A percentile compares a stretch with the other conserved stretches of the same genome.
phyloP scores from a whole-genome alignment of 2,329 filamentous ascomycete species.

The Biscogniauxia sp. region DNA sequence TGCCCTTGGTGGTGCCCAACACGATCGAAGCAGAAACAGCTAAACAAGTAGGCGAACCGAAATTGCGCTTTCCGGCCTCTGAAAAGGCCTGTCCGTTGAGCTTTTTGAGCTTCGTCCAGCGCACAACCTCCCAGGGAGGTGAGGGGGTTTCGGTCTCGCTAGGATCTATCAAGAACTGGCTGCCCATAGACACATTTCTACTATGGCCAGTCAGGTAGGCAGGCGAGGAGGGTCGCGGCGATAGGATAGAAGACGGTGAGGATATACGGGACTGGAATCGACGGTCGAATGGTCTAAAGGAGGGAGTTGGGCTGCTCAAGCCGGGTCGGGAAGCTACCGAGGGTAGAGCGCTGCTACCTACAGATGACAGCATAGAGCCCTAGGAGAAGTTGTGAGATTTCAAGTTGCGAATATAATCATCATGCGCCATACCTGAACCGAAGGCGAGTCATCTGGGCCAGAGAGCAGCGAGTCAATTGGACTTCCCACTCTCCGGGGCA shows the following conservation, averaged over 20 bases:
- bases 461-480: constrained; percentile 68
- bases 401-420: constrained; percentile 4
- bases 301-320: constrained; percentile 70
- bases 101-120: constrained; percentile 92
- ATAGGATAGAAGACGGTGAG: constrained; percentile 52
- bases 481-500: constrained; percentile 59
- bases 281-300: constrained; percentile 89
- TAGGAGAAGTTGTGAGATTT: constrained; percentile 35
- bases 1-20: constrained; percentile 88
- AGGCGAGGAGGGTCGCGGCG: constrained; percentile 72
- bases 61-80: constrained; percentile 86
- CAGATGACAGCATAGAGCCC: constrained; percentile 63
- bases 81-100: constrained; percentile 88
- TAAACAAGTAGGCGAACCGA: constrained; percentile 87
- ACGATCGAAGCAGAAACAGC: constrained; percentile 85
- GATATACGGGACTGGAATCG: constrained; percentile 86
- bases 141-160: constrained; percentile 68
- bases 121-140: constrained; percentile 92
- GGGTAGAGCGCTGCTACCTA: constrained; percentile 71
- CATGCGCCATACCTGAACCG: constrained; percentile 63
- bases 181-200: constrained; percentile 75
- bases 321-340: constrained; percentile 66
- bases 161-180: constrained; percentile 61
- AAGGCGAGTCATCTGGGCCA: constrained; percentile 80
- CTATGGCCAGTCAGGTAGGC: constrained; percentile 76